A percentile compares a stretch with the other conserved stretches of the same genome.
Conservation (phyloP, 108 stramenopile species). For the Cyclotella sp. region DNA sequence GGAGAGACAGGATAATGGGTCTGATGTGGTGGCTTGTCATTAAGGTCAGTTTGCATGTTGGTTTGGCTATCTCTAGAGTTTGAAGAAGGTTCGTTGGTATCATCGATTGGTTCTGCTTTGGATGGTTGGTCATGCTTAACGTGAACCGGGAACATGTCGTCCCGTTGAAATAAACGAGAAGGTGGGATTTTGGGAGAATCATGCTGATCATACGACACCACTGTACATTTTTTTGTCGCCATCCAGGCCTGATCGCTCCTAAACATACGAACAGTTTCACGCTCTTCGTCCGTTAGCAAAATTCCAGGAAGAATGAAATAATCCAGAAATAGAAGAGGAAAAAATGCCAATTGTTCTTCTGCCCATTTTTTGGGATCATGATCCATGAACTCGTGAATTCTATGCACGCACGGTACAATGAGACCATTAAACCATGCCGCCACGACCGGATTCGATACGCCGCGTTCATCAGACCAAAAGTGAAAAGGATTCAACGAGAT, state of each 20-base stretch:
- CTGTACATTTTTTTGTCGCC: not conserved
- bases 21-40: too few species aligned
- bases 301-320: slow-evolving; percentile 54
- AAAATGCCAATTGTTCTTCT: slow-evolving; percentile 17
- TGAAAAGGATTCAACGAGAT: not conserved
- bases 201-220: not conserved
- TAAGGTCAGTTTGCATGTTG: too few species aligned
- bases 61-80: too few species aligned
- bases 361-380: slow-evolving; percentile 47
- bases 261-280: slow-evolving; percentile 1
- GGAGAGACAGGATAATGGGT: not conserved
- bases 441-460: slow-evolving; percentile 38
- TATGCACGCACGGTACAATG: slow-evolving; percentile 52
- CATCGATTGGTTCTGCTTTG: not conserved
- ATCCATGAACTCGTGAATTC: slow-evolving; percentile 43
- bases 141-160: slow-evolving; percentile 1
- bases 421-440: slow-evolving; percentile 46
- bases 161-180: slow-evolving; percentile 3
- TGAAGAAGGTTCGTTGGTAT: not conserved
- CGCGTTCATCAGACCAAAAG: not conserved
- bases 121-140: not conserved
- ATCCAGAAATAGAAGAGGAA: slow-evolving; percentile 46
- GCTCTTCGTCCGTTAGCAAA: slow-evolving; percentile 39
- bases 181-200: not conserved
- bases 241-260: not conserved